phyloP scores from a whole-genome alignment of 352 stramenopile genomes.

The Blastocystis sp. region DNA sequence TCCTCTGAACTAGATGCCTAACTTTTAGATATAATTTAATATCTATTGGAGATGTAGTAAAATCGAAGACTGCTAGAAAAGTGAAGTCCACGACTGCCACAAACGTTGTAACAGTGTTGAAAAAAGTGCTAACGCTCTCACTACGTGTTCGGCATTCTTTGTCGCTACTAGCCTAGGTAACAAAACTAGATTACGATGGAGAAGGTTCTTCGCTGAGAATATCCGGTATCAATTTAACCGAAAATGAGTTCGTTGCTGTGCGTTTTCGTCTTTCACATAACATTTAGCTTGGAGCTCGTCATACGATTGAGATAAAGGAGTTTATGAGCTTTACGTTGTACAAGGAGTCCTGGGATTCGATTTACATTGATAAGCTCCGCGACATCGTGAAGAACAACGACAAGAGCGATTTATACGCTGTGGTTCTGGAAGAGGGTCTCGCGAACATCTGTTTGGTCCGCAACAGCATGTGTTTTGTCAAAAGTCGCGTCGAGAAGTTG shows the following conservation, averaged over 20 bases:
- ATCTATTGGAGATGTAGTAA: not conserved
- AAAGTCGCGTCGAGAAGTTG: conserved; percentile 36
- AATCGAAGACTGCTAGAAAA: conserved; percentile 4
- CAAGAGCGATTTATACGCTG: not conserved
- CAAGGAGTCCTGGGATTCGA: conserved; percentile 18
- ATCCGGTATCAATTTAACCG: not conserved
- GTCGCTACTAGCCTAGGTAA: not conserved
- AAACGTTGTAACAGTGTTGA: conserved; percentile 10
- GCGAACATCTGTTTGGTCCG: conserved; percentile 26
- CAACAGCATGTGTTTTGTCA: conserved; percentile 52
- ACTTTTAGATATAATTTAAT: conserved; percentile 29
- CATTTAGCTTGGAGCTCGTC: conserved; percentile 14
- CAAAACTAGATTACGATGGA: conserved; percentile 47
- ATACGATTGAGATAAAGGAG: conserved; percentile 12
- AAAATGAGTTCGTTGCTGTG: conserved; percentile 34
- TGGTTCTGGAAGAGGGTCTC: conserved; percentile 13
- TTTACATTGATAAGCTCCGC: conserved; percentile 29
- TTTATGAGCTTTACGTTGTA: not conserved
- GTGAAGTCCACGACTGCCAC: conserved; percentile 6
- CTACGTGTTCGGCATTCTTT: not conserved
- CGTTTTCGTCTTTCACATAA: not conserved
- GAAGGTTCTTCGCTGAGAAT: conserved; percentile 12
- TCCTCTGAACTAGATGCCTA: not conserved
- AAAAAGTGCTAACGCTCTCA: conserved; percentile 6
- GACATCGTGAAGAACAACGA: conserved; percentile 17